phyloP scores from a whole-genome alignment of 2,329 filamentous ascomycete genomes.

The Pestalotiopsis sp. region DNA sequence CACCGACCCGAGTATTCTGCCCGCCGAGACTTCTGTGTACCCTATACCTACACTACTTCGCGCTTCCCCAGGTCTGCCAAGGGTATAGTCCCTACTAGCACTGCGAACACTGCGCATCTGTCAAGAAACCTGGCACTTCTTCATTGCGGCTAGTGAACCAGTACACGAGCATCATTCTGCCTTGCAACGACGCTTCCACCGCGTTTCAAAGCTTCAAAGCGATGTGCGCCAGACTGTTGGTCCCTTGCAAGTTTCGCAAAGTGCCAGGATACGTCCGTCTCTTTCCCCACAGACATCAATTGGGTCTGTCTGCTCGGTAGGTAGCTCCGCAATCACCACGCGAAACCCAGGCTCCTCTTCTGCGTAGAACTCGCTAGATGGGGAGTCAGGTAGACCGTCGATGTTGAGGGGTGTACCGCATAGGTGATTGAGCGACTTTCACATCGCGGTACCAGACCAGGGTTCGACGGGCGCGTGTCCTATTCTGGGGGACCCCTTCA shows the following conservation, averaged over 20 bases:
- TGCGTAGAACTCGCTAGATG: background rate
- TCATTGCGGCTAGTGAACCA: background rate
- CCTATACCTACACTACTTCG: background rate
- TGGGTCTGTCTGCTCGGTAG: background rate
- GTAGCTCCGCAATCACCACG: background rate
- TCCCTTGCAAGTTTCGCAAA: constrained; percentile 2
- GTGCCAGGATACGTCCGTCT: background rate
- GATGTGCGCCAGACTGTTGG: background rate
- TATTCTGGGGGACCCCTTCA: background rate
- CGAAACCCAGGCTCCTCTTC: background rate
- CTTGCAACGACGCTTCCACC: background rate
- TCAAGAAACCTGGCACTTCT: background rate
- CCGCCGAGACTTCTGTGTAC: background rate
- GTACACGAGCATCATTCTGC: background rate
- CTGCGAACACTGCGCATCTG: background rate
- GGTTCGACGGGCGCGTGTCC: background rate
- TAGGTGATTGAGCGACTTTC: background rate
- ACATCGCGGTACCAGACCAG: background rate
- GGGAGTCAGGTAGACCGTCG: background rate
- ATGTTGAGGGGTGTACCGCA: background rate
- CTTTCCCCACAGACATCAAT: background rate
- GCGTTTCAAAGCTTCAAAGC: constrained; percentile 1
- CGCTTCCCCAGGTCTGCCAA: background rate
- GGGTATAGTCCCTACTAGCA: background rate
- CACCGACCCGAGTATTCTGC: background rate